These are phyloP conservation scores for Entamoeba moshkovskii DNA, from an alignment of 208 protist species.

Conservation along the genomic window DNA sequence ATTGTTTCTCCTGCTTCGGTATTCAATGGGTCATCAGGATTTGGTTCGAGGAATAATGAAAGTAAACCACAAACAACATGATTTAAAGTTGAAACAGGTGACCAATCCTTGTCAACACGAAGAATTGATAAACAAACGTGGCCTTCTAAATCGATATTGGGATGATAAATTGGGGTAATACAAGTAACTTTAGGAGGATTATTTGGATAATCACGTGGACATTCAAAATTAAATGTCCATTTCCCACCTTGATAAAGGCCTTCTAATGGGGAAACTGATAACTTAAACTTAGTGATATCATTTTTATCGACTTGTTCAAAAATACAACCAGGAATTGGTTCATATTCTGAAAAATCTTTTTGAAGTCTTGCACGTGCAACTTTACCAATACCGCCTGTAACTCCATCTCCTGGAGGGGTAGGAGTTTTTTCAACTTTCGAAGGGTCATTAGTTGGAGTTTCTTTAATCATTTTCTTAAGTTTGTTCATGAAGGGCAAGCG, in stretches of 20 bases:
- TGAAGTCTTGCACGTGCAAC: too few relatives aligned
- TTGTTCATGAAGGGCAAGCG: too few relatives aligned
- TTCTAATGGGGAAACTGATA: background rate
- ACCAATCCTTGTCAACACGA: background rate
- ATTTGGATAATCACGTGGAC: slow-evolving; percentile 3
- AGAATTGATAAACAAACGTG: slow-evolving; percentile 16
- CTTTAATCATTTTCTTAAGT: too few relatives aligned
- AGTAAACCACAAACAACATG: background rate
- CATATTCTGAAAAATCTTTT: too few relatives aligned
- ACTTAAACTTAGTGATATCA: background rate
- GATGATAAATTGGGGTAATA: slow-evolving; percentile 4
- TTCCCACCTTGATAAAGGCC: background rate
- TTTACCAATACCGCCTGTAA: too few relatives aligned
- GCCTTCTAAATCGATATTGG: slow-evolving; percentile 23
- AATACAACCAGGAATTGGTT: too few relatives aligned
- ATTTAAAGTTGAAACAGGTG: background rate
- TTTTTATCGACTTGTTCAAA: too few relatives aligned
- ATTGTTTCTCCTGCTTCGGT: background rate
- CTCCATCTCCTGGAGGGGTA: too few relatives aligned
- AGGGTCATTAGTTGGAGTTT: too few relatives aligned
- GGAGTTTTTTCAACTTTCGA: too few relatives aligned
- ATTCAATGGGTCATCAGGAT: slow-evolving; percentile 13
- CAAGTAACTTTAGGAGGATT: slow-evolving; percentile 11
- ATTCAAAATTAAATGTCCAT: background rate
- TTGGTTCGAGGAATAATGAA: slow-evolving; percentile 19